Percentiles rank a stretch among this genome's conserved stretches.
These are phyloP conservation scores for Russula emetica DNA, from an alignment of 768 basidiomycete species.

Conservation along the genomic window DNA sequence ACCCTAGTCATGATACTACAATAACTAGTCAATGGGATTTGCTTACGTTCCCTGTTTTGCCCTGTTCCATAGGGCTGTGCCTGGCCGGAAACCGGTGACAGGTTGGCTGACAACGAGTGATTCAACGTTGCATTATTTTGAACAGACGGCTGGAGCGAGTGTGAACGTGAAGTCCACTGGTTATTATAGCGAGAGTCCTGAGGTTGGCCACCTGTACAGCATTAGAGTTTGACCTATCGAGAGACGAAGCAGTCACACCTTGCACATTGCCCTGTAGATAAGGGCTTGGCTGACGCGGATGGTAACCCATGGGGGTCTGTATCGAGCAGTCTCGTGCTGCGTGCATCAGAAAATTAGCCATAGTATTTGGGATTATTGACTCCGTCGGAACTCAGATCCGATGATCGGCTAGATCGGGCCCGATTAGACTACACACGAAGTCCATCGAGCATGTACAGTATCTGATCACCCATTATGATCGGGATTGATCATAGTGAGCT, in stretches of 20 bases:
- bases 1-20: too few relatives aligned
- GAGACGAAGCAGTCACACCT: background rate
- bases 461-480: too few relatives aligned
- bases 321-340: background rate
- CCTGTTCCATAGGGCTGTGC: background rate
- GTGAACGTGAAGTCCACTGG: background rate
- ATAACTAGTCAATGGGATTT: background rate
- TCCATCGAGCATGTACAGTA: too few relatives aligned
- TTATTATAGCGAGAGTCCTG: background rate
- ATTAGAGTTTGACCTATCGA: background rate
- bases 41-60: slow-evolving; percentile 3
- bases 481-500: too few relatives aligned
- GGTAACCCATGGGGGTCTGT: slow-evolving; percentile 9
- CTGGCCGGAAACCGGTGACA: background rate
- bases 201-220: background rate
- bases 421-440: too few relatives aligned
- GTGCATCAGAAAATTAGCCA: too few relatives aligned
- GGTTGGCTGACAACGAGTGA: background rate
- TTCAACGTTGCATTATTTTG: background rate
- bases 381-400: too few relatives aligned
- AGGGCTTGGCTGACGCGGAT: background rate
- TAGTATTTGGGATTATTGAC: too few relatives aligned
- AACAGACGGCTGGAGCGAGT: background rate
- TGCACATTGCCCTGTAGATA: background rate
- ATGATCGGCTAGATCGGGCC: too few relatives aligned